Evolutionary conservation across 345 rosid species (phyloP).

Genomic region (Moringa oleifera): DNA sequence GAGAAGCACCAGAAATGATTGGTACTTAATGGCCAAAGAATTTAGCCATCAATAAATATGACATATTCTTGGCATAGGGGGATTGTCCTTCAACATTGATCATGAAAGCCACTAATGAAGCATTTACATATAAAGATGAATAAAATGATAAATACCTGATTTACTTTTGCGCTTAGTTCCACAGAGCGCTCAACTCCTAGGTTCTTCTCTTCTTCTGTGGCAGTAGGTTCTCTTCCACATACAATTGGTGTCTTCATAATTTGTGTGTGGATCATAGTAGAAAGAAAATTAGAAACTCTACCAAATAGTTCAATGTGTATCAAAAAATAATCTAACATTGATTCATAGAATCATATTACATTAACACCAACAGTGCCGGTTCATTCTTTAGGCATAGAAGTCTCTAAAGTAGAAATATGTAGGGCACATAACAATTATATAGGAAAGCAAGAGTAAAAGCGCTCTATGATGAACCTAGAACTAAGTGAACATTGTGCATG

Average conservation of each 20-base stretch:
- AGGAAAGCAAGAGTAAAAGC: background rate
- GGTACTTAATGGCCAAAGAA: conserved; percentile 4
- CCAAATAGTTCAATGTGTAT: no score
- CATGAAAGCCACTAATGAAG: conserved; percentile 5
- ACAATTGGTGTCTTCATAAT: conserved; percentile 73
- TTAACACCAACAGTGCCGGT: background rate
- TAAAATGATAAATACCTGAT: conserved; percentile 55
- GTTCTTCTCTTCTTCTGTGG: conserved; percentile 76
- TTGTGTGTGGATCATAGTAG: conserved; percentile 13
- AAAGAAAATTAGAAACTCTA: conserved; percentile 1
- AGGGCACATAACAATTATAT: background rate
- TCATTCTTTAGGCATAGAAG: background rate
- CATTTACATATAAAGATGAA: conserved; percentile 7
- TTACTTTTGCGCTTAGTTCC: conserved; percentile 90
- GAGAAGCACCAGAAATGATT: conserved; percentile 11
- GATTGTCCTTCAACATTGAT: background rate
- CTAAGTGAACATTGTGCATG: background rate
- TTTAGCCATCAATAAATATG: conserved; percentile 5
- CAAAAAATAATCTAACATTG: no score
- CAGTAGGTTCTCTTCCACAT: conserved; percentile 96
- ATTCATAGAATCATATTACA: background rate
- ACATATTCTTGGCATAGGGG: background rate
- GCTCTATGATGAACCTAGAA: background rate
- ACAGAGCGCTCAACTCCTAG: conserved; percentile 78
- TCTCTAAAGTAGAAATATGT: no score